These are phyloP conservation scores for Botrytis medusae DNA, from an alignment of 2,329 filamentous ascomycete species.

Conservation along the genomic window DNA sequence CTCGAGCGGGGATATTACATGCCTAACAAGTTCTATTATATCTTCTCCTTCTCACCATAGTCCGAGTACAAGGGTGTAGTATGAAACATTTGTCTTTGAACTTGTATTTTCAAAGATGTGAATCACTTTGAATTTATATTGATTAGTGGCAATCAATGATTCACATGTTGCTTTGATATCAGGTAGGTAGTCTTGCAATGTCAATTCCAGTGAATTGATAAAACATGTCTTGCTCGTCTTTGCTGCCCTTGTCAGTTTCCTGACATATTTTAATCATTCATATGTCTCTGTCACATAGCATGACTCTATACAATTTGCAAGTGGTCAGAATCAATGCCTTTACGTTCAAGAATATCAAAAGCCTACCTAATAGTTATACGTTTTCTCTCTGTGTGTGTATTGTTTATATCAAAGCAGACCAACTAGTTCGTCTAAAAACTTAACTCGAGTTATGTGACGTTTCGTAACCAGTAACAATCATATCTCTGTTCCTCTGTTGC, in stretches of 20 bases:
- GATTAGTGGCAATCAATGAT: not conserved
- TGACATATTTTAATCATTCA: not conserved
- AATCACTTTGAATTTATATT: not conserved
- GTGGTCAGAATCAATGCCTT: not conserved
- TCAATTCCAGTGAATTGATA: slow-evolving; percentile 1
- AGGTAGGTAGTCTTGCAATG: not conserved
- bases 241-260: too few species aligned
- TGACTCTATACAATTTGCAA: not conserved
- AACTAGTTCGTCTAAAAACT: not conserved
- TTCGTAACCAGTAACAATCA: not conserved
- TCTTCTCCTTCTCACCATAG: not conserved
- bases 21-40: not conserved
- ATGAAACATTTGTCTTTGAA: not conserved
- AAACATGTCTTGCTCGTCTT: not conserved
- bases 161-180: not conserved
- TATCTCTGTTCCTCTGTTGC: not conserved
- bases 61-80: not conserved
- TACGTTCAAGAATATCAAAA: not conserved
- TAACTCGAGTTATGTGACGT: not conserved
- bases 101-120: not conserved
- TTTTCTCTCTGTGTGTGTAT: too few species aligned
- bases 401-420: not conserved
- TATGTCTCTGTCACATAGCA: too few species aligned
- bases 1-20: not conserved
- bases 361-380: too few species aligned